A percentile compares a stretch with the other conserved stretches of the same genome.
Conservation (phyloP, 108 stramenopile species). For the Cyclotella atomus region DNA sequence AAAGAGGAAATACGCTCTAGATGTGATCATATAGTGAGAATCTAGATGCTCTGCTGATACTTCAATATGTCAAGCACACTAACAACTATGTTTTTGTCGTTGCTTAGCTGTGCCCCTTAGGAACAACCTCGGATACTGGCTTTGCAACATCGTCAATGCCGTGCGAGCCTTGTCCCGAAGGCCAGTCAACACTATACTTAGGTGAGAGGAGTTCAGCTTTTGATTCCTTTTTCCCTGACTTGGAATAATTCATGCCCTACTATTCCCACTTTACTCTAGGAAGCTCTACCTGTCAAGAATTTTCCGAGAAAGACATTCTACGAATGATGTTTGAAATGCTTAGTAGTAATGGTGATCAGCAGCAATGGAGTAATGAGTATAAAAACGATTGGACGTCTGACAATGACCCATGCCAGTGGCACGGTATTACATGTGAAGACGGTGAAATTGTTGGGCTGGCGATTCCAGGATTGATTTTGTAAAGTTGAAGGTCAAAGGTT, state of each 20-base stretch:
- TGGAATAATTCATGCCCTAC: not conserved
- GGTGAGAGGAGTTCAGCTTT: not conserved
- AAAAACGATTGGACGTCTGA: not conserved
- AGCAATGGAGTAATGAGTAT: not conserved
- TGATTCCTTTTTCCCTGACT: not conserved
- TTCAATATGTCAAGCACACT: not conserved
- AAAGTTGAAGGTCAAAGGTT: not conserved
- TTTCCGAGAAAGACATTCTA: not conserved
- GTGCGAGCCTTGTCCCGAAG: not conserved
- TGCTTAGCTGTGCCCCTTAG: not conserved
- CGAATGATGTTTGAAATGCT: not conserved
- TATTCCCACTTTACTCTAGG: not conserved
- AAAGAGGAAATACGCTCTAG: conserved; percentile 48
- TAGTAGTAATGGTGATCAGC: not conserved
- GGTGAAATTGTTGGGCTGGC: not conserved
- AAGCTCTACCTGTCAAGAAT: not conserved
- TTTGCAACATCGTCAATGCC: not conserved
- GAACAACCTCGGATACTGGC: not conserved
- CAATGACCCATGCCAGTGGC: not conserved
- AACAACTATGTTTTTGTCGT: not conserved
- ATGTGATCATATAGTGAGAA: conserved; percentile 42
- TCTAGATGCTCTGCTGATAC: not conserved
- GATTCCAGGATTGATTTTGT: not conserved
- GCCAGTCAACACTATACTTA: conserved; percentile 6
- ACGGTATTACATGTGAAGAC: not conserved